These are phyloP conservation scores for Scytalidium sp. DNA, from an alignment of 2,329 filamentous ascomycete species.

Conservation along the genomic window DNA sequence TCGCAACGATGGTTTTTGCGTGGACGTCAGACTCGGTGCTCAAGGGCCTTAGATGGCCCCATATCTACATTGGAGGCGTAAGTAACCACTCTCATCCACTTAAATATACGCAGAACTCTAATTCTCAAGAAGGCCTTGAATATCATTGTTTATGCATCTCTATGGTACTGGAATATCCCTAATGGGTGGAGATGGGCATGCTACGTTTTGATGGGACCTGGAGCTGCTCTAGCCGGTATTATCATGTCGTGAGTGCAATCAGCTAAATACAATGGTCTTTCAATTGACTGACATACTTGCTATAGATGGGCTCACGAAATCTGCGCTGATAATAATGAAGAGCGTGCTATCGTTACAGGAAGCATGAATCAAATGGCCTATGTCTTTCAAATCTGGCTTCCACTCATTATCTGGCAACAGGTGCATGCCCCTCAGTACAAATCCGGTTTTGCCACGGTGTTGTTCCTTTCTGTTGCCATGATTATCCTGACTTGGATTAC, in stretches of 20 bases:
- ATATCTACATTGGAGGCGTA: constrained; percentile 53
- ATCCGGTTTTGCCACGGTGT: constrained; percentile 58
- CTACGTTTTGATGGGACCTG: constrained; percentile 50
- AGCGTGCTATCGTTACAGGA: constrained; percentile 62
- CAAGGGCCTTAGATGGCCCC: constrained; percentile 58
- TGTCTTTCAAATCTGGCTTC: constrained; percentile 67
- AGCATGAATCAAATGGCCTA: constrained; percentile 70
- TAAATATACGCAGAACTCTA: constrained; percentile 9
- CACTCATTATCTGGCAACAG: constrained; percentile 63
- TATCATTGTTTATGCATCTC: constrained; percentile 39
- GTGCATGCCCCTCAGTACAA: constrained; percentile 57
- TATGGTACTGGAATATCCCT: constrained; percentile 48
- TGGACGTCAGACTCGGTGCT: constrained; percentile 64
- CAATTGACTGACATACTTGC: constrained; percentile 10
- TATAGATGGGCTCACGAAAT: constrained; percentile 51
- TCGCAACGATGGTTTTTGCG: constrained; percentile 60
- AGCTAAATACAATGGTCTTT: constrained; percentile 1
- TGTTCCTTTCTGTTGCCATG: constrained; percentile 44
- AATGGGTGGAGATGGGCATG: constrained; percentile 61
- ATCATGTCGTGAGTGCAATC: constrained; percentile 41
- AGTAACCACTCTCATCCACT: constrained; percentile 38
- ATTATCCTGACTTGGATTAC: constrained; percentile 49
- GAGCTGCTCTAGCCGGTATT: constrained; percentile 44
- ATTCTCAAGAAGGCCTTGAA: constrained; percentile 23
- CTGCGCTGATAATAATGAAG: constrained; percentile 56